Evolutionary conservation across 1,284 basidiomycete species (phyloP), one percentile per base, ranked within the genome.

Genomic region (Marasmius oreades): DNA sequence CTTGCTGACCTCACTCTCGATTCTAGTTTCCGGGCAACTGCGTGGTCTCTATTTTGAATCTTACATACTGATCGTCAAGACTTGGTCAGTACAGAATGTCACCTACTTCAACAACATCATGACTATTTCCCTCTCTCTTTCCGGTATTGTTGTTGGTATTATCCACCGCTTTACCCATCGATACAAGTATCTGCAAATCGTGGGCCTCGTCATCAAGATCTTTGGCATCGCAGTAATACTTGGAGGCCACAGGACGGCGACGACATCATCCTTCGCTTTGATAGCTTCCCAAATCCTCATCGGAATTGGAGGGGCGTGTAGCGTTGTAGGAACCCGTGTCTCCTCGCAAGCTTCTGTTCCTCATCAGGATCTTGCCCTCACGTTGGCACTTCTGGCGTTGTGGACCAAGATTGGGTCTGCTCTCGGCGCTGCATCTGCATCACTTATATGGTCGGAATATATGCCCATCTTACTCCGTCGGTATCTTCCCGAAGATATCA

Each of bases 311-410:
- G 66, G 66, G 11, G 63, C 64, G 2, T 63, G 63, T 57, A 62
- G 63, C 42, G 61, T 65, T 52, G 61, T 65, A 47, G 62, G 61
- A 22, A 63, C 63, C 3, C 61, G 62, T 28, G 64, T 66, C 44
- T 63, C 64, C 11, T 61, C 63, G 1, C 66, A 67, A 48, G 66
- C 64, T 28, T 62, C 64, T 22, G 66, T 67, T 2, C 63, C 63
- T 16, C 66, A 67, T 54, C 63, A 65, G 47, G 66, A 67, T 55
- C 61, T 67, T 47, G 66, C 64, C 2, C 61, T 64, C 39, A 61
- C 62, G 28, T 60, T 63, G 18, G 61, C 64, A 5, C 61, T 65
- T 1, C 57, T 66, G 6, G 59, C 64, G 16, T 62, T 67, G 18
- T 65, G 63, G 39, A 63, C 63, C 2, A 63, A 60, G 44, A 59